Evolutionary conservation across 225 moss, liverwort and hornwort species (phyloP).

Genomic region (Marchantia polymorpha): DNA sequence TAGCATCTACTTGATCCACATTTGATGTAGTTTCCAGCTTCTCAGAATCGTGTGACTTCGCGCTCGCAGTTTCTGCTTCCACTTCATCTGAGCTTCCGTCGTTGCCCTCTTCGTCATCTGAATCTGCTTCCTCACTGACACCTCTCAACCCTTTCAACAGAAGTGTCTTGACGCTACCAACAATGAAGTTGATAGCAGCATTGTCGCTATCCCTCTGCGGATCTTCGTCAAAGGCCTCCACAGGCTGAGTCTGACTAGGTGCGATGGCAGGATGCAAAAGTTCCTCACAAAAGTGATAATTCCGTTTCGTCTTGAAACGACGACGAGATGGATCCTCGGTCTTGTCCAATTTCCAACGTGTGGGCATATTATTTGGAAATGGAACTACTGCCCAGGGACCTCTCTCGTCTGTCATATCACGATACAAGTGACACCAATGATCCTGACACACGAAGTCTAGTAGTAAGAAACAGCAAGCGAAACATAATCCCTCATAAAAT

Average conservation of each 20-base stretch:
- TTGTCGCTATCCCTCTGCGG: constrained; percentile 15
- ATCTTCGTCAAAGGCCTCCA: constrained; percentile 47
- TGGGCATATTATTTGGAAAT: constrained; percentile 56
- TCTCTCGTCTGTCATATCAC: constrained; percentile 74
- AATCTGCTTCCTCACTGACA: constrained; percentile 59
- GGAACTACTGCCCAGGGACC: constrained; percentile 79
- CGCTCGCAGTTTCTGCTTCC: constrained; percentile 41
- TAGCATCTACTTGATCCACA: constrained; percentile 26
- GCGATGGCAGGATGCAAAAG: constrained; percentile 54
- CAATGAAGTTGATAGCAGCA: constrained; percentile 50
- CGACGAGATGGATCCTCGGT: constrained; percentile 74
- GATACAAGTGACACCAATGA: constrained; percentile 82
- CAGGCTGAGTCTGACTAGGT: constrained; percentile 38
- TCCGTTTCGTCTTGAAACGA: constrained; percentile 63
- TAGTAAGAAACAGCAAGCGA: not conserved
- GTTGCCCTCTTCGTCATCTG: constrained; percentile 43
- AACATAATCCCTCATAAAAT: not conserved
- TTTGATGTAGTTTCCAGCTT: constrained; percentile 10
- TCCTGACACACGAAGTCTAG: constrained; percentile 40
- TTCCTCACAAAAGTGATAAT: constrained; percentile 69
- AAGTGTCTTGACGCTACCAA: constrained; percentile 61
- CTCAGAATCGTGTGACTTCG: constrained; percentile 21
- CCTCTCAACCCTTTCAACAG: constrained; percentile 67
- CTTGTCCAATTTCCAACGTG: constrained; percentile 74
- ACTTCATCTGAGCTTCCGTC: constrained; percentile 28